phyloP scores from a whole-genome alignment of 2,329 filamentous ascomycete genomes.

The Penicillium sp. region DNA sequence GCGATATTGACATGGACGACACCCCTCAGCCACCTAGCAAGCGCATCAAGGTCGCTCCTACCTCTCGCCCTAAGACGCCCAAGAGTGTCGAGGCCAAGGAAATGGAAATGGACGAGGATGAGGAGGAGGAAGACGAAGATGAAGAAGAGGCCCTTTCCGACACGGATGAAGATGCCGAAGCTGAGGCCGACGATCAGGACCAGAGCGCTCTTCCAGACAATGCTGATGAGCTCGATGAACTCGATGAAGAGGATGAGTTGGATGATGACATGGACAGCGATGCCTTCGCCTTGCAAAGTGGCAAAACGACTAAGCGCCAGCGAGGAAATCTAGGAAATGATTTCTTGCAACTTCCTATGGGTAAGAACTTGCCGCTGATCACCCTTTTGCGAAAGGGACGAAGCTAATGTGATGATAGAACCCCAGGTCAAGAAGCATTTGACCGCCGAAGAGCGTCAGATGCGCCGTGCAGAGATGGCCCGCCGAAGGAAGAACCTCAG shows the following conservation, averaged over 20 bases:
- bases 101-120: conserved; percentile 40
- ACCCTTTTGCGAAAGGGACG: neutral
- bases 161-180: conserved; percentile 46
- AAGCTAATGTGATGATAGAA: conserved; percentile 43
- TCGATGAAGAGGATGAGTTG: conserved; percentile 42
- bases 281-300: conserved; percentile 52
- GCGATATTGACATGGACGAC: conserved; percentile 47
- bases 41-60: conserved; percentile 38
- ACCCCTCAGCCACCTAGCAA: conserved; percentile 39
- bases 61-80: conserved; percentile 34
- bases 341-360: conserved; percentile 55
- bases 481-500: conserved; percentile 68
- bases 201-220: conserved; percentile 44
- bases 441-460: conserved; percentile 68
- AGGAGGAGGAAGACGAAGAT: conserved; percentile 39
- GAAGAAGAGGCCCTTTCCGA: conserved; percentile 50
- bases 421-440: conserved; percentile 70
- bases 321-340: conserved; percentile 56
- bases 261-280: conserved; percentile 45
- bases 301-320: conserved; percentile 66
- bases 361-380: conserved; percentile 29
- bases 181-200: conserved; percentile 49
- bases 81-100: conserved; percentile 49
- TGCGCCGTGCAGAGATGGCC: conserved; percentile 71
- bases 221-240: conserved; percentile 37